Base-by-base conservation (phyloP, 768 basidiomycete species). In the Filobasidium floriforme region DNA sequence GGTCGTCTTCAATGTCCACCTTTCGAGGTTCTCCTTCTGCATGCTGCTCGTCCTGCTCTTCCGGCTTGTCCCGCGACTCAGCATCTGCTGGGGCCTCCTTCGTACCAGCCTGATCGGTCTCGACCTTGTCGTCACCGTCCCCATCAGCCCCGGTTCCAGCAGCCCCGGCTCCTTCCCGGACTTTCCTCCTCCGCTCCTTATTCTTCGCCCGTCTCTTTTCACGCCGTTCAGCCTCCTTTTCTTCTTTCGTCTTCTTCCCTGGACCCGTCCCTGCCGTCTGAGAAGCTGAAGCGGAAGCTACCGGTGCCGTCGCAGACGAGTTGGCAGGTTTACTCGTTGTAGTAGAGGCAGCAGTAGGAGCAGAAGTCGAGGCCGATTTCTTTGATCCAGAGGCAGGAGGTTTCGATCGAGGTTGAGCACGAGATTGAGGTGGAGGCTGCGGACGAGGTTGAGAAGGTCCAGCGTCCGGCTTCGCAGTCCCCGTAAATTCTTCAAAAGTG, bases 141-240 rank as follows among this genome's bases (percentile, higher is more conserved):
- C n/a, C n/a, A n/a, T 37, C 32, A 37, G 32, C 32, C 32, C 32
- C 32, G n/a, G n/a, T n/a, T n/a, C n/a, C 32, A 37, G 49, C 18
- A 51, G 12, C 18, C 49, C 49, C 49, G 24, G 49, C 24, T n/a
- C 24, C 29, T 24, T 57, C 54, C 54, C 29, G 15, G 24, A 24
- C 29, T 24, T 28, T 57, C 54, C 22, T 26, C 54, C 54, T 24
- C n/a, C 54, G 7, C 54, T 24, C 54, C 29, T n/a, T 15, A n/a
- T 43, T 60, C 59, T 60, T 60, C 59, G 11, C 28, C 59, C 15
- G 41, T 43, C 37, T 41, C 59, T 37, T 43, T 43, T 40, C 59
- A 18, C 46, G 46, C 46, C 46, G 46, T 49, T 37, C 32, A 12
- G 12, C 14, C 46, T 15, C 22, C 46, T 15, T 49, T 15, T 15